phyloP scores from a whole-genome alignment of 768 basidiomycete species.

The Trametes elegans region DNA sequence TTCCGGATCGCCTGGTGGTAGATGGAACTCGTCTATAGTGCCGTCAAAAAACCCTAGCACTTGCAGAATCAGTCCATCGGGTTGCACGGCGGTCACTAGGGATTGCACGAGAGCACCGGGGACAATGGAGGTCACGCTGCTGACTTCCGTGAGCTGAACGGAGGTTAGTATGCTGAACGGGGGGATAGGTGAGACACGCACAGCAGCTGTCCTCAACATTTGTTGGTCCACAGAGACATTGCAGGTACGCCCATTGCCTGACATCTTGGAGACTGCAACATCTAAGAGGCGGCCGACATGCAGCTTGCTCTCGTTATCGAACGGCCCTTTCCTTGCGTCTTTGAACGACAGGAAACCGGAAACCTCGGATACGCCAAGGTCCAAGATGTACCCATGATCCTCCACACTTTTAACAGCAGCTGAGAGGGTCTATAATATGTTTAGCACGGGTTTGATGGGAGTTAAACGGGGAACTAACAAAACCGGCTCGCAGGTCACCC shows the following conservation, averaged over 20 bases:
- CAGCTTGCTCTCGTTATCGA: constrained; percentile 37
- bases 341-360: constrained; percentile 85
- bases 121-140: constrained; percentile 75
- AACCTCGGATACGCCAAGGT: constrained; percentile 74
- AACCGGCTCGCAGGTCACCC: constrained; percentile 71
- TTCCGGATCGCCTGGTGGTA: constrained; percentile 43
- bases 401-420: constrained; percentile 82
- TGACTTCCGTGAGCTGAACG: constrained; percentile 69
- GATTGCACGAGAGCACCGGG: constrained; percentile 84
- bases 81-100: constrained; percentile 72
- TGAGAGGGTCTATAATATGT: constrained; percentile 58
- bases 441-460: not conserved
- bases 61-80: constrained; percentile 81
- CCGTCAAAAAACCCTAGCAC: constrained; percentile 91
- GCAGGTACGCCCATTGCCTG: constrained; percentile 78
- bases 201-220: constrained; percentile 51
- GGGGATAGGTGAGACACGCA: constrained; percentile 34
- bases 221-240: constrained; percentile 57
- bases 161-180: not conserved
- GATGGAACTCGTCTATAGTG: constrained; percentile 80
- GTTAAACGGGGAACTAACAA: constrained; percentile 49
- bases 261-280: constrained; percentile 62
- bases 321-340: constrained; percentile 47
- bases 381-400: constrained; percentile 92
- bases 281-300: constrained; percentile 67